Base-by-base conservation (phyloP, 805 yeast species). In the Trichomonascus vanleenenianus region DNA sequence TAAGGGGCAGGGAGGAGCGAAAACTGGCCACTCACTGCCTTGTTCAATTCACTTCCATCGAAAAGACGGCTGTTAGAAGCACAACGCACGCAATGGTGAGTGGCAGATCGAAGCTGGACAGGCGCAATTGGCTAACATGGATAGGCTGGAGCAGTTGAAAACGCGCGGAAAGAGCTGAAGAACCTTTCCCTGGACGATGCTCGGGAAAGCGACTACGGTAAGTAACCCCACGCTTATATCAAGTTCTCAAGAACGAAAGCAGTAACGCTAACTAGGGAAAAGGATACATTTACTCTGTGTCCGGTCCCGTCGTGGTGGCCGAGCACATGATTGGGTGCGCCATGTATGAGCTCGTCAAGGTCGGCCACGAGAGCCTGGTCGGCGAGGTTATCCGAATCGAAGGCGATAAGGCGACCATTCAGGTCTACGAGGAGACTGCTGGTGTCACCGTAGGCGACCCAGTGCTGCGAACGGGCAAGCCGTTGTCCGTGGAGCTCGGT, bases 371-470 rank as follows among this genome's bases (percentile, higher is more conserved):
- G 58, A 86, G 78, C 66, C 78, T 93, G 64, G 97, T 93, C 40
- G 99, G 99, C 66, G 99, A 93, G 71, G 97, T 93, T 55, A 93
- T 93, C 67, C 83, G 98, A 75, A 91, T 93, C 56, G 93, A 81
- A 62, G 94, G 81, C 53, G 98, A 93, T 65, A 91, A 89, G 70
- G 96, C 97, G 49, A 93, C 98, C 40, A 87, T 93, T 60, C 99
- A 93, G 76, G 98, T 93, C 47, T 93, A 93, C 68, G 99, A 93
- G 73, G 99, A 93, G 70, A 93, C 99, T 39, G 95, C 97, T 1
- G 99, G 99, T 72, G 93, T 93, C 48, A 91, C 97, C 39, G 97
- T 93, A 40, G 99, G 99, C 61, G 98, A 93, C 66, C 99, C 99
- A 2, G 99, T 93, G 44, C 72, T 86, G 60, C 83, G 98, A 73